phyloP scores from a whole-genome alignment of 1,284 basidiomycete genomes.

The Apiotrichum laibachii region DNA sequence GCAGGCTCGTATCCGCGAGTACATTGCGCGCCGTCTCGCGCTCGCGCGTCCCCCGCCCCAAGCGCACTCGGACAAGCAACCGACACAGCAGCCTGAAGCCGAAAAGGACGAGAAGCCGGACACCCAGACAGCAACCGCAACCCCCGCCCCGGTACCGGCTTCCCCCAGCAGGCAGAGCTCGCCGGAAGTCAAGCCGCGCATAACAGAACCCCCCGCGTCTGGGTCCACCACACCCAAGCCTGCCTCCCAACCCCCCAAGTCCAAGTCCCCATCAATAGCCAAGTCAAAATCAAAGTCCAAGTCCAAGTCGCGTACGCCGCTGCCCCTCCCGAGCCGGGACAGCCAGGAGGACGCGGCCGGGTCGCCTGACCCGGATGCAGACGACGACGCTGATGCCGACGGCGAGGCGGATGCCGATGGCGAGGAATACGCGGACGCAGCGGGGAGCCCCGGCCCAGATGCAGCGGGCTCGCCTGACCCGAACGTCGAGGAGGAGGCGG shows the following conservation, averaged over 20 bases:
- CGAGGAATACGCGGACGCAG: background rate
- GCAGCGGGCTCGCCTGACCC: background rate
- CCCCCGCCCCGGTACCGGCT: no score
- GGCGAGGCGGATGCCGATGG: background rate
- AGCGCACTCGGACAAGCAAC: background rate
- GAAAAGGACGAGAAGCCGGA: background rate
- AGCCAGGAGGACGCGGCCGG: background rate
- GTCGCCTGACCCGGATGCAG: background rate
- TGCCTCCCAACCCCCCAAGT: no score
- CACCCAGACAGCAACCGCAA: background rate
- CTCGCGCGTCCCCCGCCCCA: no score
- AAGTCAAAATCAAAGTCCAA: no score
- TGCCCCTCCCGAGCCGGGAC: no score
- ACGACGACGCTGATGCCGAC: background rate
- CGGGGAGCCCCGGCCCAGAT: background rate
- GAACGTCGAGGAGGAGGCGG: no score
- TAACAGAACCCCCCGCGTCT: no score
- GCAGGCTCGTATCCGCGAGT: constrained; percentile 37
- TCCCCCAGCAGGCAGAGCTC: no score
- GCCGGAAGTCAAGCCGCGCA: no score
- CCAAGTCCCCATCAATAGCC: no score
- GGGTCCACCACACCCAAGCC: no score
- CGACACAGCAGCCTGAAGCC: background rate
- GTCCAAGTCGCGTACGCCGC: background rate
- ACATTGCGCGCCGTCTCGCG: constrained; percentile 28